These are phyloP conservation scores for Sporothrix euskadiensis DNA, from an alignment of 2,329 filamentous ascomycete species.

Conservation along the genomic window DNA sequence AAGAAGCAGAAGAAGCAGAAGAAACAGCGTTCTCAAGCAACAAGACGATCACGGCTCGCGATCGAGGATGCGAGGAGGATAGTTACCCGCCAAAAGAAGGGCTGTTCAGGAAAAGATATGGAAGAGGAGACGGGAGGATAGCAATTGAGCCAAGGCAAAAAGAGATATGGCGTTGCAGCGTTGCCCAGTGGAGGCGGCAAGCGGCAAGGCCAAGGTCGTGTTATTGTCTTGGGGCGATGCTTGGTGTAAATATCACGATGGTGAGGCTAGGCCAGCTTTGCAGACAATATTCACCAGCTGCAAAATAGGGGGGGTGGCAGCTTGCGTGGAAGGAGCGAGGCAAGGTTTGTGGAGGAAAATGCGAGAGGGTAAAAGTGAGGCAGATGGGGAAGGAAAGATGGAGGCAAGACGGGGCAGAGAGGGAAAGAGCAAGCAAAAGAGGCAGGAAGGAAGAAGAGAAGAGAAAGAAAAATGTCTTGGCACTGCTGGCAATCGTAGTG, in stretches of 20 bases:
- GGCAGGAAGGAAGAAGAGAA: background rate
- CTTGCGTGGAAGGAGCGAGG: background rate
- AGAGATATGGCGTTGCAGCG: background rate
- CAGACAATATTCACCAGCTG: conserved; percentile 8
- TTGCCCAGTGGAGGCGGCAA: background rate
- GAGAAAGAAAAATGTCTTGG: background rate
- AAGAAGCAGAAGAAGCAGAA: background rate
- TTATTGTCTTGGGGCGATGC: conserved; percentile 10
- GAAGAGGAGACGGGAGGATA: background rate
- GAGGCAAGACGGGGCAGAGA: background rate
- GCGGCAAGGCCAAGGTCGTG: background rate
- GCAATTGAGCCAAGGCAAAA: background rate
- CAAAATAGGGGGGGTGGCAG: background rate
- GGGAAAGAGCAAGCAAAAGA: background rate
- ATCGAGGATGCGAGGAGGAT: background rate
- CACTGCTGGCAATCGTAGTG: background rate
- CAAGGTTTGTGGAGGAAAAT: background rate
- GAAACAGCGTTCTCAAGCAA: background rate
- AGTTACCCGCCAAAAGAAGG: background rate
- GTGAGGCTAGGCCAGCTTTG: conserved; percentile 15
- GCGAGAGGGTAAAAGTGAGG: background rate
- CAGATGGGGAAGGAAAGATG: conserved; percentile 1
- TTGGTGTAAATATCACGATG: background rate
- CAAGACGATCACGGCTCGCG: background rate
- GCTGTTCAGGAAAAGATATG: background rate